Base-by-base conservation (phyloP, 2,329 filamentous ascomycete genomes). In the Trichoderma koningii region DNA sequence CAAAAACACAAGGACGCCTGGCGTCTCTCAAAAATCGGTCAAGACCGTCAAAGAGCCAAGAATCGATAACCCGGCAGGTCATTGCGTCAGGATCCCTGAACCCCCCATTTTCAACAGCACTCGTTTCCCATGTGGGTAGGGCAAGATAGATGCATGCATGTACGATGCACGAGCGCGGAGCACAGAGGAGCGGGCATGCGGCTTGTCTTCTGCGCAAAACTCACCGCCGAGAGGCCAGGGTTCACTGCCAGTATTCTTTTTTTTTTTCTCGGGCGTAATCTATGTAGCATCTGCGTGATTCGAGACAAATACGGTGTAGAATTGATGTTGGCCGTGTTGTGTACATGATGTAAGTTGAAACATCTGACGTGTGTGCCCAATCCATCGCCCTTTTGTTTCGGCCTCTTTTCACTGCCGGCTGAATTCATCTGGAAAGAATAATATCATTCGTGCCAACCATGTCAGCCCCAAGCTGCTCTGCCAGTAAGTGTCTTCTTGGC, bases 151-250 rank as follows among this genome's bases (percentile, higher is more conserved):
- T 47, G 6, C 34, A 38, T 41, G n/a, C 21, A n/a, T 47, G n/a
- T 30, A 59, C 55, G 44, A 50, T 38, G 45, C 23, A 26, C 56
- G 30, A 41, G 45, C 45, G 50, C 30, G 34, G 56, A 50, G 45
- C 23, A 44, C 17, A 26, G 38, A 56, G 53, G 17, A 42, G 55
- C 21, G 56, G 56, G 34, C 15, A 60, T 60, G 56, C 45, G 42
- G 34, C 56, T 50, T 50, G 15, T 19, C 42, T 12, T 56, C 53
- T 56, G 53, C 53, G 21, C 47, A 61, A 44, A 61, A 61, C 57
- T 61, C 57, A 61, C 57, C 57, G 57, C 57, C 34, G 34, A 28
- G 57, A 23, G 44, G 45, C 56, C 45, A 19, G 45, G 26, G 47
- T 30, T 51, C 5, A 2, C 6, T n/a, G 30, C 45, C 55, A 38